Percentiles rank a stretch among this genome's conserved stretches.
These are phyloP conservation scores for Vigna hirtella DNA, from an alignment of 306 rosid genomes.

Conservation along the genomic window DNA sequence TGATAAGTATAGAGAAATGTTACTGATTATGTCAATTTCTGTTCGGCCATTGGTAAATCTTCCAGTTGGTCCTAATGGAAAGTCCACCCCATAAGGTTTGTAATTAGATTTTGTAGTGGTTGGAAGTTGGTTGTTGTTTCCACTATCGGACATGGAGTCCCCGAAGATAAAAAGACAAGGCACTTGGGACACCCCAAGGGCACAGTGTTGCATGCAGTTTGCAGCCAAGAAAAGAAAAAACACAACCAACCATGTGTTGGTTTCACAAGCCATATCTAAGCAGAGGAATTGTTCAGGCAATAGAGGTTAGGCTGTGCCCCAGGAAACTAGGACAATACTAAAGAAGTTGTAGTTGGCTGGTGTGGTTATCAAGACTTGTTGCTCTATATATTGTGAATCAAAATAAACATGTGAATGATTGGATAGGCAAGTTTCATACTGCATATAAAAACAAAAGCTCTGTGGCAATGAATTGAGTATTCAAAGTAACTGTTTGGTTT, in stretches of 20 bases:
- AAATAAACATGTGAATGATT: background rate
- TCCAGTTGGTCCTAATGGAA: slow-evolving; percentile 59
- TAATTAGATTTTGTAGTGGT: slow-evolving; percentile 50
- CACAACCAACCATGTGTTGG: slow-evolving; percentile 9
- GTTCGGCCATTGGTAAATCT: slow-evolving; percentile 72
- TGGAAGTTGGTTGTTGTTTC: slow-evolving; percentile 61
- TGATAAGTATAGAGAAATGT: background rate
- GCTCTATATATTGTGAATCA: background rate
- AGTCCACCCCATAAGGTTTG: slow-evolving; percentile 71
- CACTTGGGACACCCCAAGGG: slow-evolving; percentile 43
- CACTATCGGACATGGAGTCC: slow-evolving; percentile 68
- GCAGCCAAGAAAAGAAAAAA: slow-evolving; percentile 37
- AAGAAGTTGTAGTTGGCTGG: no score
- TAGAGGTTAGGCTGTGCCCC: background rate
- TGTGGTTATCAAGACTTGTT: background rate
- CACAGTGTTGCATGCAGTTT: slow-evolving; percentile 13
- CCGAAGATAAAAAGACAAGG: slow-evolving; percentile 74
- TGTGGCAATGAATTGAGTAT: background rate
- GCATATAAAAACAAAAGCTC: background rate
- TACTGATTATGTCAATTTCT: slow-evolving; percentile 44
- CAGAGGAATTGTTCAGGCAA: background rate
- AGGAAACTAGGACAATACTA: background rate
- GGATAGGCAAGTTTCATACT: background rate
- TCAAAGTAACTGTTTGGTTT: background rate
- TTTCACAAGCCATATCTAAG: slow-evolving; percentile 1